Base-by-base conservation (phyloP, 2,329 filamentous ascomycete genomes). In the Nemania sp. region DNA sequence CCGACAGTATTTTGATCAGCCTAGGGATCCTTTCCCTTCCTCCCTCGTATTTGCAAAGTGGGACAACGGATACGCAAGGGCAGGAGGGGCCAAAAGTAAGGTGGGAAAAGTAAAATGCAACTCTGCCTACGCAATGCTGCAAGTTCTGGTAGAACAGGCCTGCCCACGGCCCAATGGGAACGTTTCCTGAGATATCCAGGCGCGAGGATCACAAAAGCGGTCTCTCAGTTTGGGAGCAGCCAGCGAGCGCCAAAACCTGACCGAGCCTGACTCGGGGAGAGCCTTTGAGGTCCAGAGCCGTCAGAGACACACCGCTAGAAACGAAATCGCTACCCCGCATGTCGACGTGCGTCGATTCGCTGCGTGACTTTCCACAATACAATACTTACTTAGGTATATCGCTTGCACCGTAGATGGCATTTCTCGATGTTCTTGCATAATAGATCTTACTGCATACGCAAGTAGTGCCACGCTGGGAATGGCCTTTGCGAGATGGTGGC, bases 81-180 rank as follows among this genome's bases (percentile, higher is more conserved):
- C 20, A 10, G 32, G 18, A n/a, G 18, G 25, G n/a, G 21, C 37
- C 37, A 49, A 47, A 32, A 46, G 20, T 40, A 58, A 56, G 18
- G 59, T 47, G 59, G 60, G 59, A 60, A 60, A 54, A 4, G n/a
- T 15, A 15, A 43, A 52, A 68, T 69, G 65, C 56, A 63, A 68
- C 65, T 65, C 56, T 66, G 37, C 25, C 58, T 66, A 42, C n/a
- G 21, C 20, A 15, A 48, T 35, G 47, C 48, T 40, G 34, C 20
- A 34, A 47, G 39, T 54, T 66, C 63, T 60, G 62, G 64, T 17
- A 15, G 17, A n/a, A 34, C 62, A 55, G 60, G 43, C 20, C 40
- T 63, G 53, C 60, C 59, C 39, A 58, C 55, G 48, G 59, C 58
- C 68, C 69, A 70, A 70, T 71, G 64, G 67, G 64, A 67, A 65